Conservation (phyloP, 257 asterid species). For the Cordia subcordata region DNA sequence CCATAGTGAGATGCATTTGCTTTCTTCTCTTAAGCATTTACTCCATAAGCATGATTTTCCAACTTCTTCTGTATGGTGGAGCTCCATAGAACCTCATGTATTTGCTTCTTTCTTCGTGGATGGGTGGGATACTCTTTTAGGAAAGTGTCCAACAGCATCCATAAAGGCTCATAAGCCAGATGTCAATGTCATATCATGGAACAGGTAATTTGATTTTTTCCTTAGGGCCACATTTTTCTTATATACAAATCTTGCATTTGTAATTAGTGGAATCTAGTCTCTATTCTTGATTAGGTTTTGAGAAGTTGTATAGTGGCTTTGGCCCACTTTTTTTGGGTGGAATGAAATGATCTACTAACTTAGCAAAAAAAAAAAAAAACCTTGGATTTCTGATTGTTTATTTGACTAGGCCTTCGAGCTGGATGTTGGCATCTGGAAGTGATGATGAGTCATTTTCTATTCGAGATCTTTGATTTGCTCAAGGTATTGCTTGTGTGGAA, state of each 20-base stretch:
- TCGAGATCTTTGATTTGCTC: slow-evolving; percentile 76
- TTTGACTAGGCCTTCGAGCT: slow-evolving; percentile 67
- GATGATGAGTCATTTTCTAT: slow-evolving; percentile 93
- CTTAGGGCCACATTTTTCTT: neutral
- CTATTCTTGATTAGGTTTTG: too few relatives aligned
- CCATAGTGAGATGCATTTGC: neutral
- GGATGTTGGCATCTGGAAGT: slow-evolving; percentile 93
- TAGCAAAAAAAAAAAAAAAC: too few relatives aligned
- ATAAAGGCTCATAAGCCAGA: slow-evolving; percentile 84
- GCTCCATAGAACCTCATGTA: slow-evolving; percentile 73
- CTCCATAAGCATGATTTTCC: slow-evolving; percentile 2
- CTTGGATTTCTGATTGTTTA: slow-evolving; percentile 10
- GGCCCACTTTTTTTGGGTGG: too few relatives aligned
- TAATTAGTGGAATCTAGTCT: too few relatives aligned
- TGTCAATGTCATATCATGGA: slow-evolving; percentile 97
- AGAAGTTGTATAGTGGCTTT: too few relatives aligned
- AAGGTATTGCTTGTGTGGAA: slow-evolving; percentile 41
- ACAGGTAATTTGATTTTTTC: slow-evolving; percentile 47
- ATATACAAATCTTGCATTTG: neutral
- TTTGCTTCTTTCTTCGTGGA: slow-evolving; percentile 96
- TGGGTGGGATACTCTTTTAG: slow-evolving; percentile 83
- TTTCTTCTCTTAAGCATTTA: neutral
- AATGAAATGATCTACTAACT: too few relatives aligned
- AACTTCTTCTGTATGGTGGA: slow-evolving; percentile 58
- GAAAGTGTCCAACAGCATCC: slow-evolving; percentile 71